A percentile compares a stretch with the other conserved stretches of the same genome.
phyloP scores from a whole-genome alignment of 768 basidiomycete genomes.

The Macrolepiota dolichaula region DNA sequence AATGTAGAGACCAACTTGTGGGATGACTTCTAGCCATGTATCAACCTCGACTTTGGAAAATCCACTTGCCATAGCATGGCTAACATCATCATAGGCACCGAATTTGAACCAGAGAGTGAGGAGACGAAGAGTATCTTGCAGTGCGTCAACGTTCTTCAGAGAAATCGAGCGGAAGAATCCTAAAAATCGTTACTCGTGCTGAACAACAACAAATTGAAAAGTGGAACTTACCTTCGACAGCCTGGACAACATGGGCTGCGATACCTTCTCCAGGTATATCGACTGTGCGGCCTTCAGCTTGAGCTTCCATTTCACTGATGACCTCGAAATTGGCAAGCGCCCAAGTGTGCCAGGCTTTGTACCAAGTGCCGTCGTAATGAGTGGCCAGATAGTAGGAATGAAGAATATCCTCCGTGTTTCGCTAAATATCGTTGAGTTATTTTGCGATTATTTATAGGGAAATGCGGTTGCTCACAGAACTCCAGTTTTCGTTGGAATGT shows the following conservation, averaged over 20 bases:
- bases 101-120: constrained; percentile 98
- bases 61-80: constrained; percentile 81
- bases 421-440: constrained; percentile 33
- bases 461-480: constrained; percentile 49
- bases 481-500: constrained; percentile 77
- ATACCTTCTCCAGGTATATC: constrained; percentile 64
- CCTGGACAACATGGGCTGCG: constrained; percentile 83
- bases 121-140: constrained; percentile 92
- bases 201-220: constrained; percentile 1
- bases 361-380: constrained; percentile 92
- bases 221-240: constrained; percentile 73
- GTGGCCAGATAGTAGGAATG: constrained; percentile 85
- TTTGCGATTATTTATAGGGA: neutral
- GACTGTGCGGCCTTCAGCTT: constrained; percentile 47
- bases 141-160: constrained; percentile 81
- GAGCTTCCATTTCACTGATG: constrained; percentile 74
- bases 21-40: constrained; percentile 98
- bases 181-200: constrained; percentile 23
- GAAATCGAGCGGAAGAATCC: constrained; percentile 96
- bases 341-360: constrained; percentile 99
- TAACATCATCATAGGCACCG: constrained; percentile 87
- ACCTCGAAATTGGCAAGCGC: constrained; percentile 96
- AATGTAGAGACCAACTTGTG: constrained; percentile 68
- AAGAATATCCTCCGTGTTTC: constrained; percentile 78
- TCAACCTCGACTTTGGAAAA: constrained; percentile 91